Percentiles rank a stretch among this genome's conserved stretches.
These are phyloP conservation scores for Whalleya microplaca DNA, from an alignment of 2,329 filamentous ascomycete species.

Conservation along the genomic window DNA sequence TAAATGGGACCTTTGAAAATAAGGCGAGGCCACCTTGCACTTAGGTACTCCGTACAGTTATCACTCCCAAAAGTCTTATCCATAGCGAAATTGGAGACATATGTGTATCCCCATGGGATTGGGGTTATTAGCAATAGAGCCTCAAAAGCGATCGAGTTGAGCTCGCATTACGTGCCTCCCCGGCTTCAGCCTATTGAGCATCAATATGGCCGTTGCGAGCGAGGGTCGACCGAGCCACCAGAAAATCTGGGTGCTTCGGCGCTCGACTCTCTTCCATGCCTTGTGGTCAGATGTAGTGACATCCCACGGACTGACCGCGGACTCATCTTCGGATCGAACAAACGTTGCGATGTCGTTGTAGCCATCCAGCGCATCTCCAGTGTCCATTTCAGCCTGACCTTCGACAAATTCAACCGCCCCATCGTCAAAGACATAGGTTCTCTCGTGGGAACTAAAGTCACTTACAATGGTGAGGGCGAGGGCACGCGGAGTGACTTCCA, in stretches of 20 bases:
- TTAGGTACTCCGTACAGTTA: too few relatives aligned
- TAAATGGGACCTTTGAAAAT: too few relatives aligned
- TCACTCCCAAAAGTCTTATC: too few relatives aligned
- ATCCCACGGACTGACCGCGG: conserved; percentile 1
- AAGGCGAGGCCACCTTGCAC: too few relatives aligned
- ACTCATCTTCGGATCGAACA: conserved; percentile 4
- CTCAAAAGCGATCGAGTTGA: background rate
- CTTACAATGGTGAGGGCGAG: conserved; percentile 21
- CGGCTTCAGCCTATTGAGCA: background rate
- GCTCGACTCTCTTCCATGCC: background rate
- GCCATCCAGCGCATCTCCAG: background rate
- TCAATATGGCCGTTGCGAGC: background rate
- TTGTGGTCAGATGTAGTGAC: conserved; percentile 10
- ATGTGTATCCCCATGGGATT: too few relatives aligned
- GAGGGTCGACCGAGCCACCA: background rate
- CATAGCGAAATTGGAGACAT: too few relatives aligned
- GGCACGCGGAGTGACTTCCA: conserved; percentile 24
- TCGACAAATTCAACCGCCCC: conserved; percentile 2
- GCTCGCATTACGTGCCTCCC: background rate
- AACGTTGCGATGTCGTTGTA: background rate
- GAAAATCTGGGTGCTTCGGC: background rate
- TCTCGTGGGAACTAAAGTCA: conserved; percentile 28
- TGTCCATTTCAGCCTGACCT: conserved; percentile 5
- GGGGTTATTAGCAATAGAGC: background rate
- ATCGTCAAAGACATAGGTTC: conserved; percentile 28